A percentile compares a stretch with the other conserved stretches of the same genome.
phyloP scores from a whole-genome alignment of 2,329 filamentous ascomycete species.

The Aspergillus sp. region DNA sequence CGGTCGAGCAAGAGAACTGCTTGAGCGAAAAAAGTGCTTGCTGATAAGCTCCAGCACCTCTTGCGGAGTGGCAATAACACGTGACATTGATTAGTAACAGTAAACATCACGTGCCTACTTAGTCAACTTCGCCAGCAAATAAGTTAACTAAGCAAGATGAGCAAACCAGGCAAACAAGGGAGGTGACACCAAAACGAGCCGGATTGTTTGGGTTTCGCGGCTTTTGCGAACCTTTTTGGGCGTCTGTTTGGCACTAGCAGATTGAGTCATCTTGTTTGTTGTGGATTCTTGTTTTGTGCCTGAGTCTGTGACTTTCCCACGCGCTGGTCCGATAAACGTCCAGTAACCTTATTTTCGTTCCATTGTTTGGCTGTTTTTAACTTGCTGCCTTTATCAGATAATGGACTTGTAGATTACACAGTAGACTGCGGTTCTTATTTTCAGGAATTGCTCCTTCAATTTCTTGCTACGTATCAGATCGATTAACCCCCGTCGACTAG shows the following conservation, averaged over 20 bases:
- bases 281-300: not conserved
- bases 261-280: not conserved
- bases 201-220: not conserved
- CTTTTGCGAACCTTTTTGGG: not conserved
- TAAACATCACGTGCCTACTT: not conserved
- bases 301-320: not conserved
- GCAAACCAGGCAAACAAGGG: not conserved
- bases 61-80: not conserved
- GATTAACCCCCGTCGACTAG: constrained; percentile 13
- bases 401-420: not conserved
- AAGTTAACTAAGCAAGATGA: too few species aligned
- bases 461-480: constrained; percentile 19
- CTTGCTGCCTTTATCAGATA: not conserved
- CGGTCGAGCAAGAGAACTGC: not conserved
- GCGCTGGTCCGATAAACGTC: not conserved
- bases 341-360: constrained; percentile 9
- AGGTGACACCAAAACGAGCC: not conserved
- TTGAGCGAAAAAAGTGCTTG: not conserved
- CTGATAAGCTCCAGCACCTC: not conserved
- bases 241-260: not conserved
- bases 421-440: not conserved
- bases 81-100: not conserved
- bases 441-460: constrained; percentile 5
- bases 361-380: constrained; percentile 7
- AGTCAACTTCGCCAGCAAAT: not conserved